Evolutionary conservation across 1,284 basidiomycete genomes (phyloP).

Genomic region (Puccinia sorghi): DNA sequence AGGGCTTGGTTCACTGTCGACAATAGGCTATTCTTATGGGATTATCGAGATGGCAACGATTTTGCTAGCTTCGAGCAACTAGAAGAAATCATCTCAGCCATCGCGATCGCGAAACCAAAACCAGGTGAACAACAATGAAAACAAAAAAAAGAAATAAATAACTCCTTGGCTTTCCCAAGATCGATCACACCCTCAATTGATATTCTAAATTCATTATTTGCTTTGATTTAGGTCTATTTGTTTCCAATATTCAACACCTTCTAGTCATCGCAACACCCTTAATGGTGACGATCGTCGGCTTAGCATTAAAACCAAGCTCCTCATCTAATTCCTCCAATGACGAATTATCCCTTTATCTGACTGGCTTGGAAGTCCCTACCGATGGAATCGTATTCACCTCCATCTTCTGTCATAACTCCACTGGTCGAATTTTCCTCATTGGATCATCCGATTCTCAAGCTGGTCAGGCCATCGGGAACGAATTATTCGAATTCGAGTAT

Average conservation of each 20-base stretch:
- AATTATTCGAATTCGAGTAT: conserved; percentile 90
- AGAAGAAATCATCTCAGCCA: conserved; percentile 79
- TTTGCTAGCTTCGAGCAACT: conserved; percentile 87
- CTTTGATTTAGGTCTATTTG: conserved; percentile 68
- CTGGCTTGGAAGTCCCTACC: conserved; percentile 75
- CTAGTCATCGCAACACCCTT: conserved; percentile 87
- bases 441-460: conserved; percentile 44
- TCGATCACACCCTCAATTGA: neutral
- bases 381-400: conserved; percentile 74
- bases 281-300: conserved; percentile 79
- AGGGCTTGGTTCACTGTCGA: conserved; percentile 95
- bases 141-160: conserved; percentile 59
- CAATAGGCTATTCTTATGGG: conserved; percentile 93
- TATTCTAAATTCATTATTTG: conserved; percentile 7
- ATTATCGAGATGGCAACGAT: conserved; percentile 90
- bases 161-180: conserved; percentile 62
- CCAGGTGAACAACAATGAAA: conserved; percentile 54
- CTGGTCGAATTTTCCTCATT: conserved; percentile 84
- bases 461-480: conserved; percentile 65
- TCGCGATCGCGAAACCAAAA: conserved; percentile 57
- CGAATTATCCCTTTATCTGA: conserved; percentile 85
- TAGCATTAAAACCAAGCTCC: conserved; percentile 66
- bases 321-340: conserved; percentile 60
- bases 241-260: conserved; percentile 85
- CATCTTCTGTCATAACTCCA: conserved; percentile 70